phyloP scores from a whole-genome alignment of 2,329 filamentous ascomycete genomes.

The Plenodomus biglobosus region DNA sequence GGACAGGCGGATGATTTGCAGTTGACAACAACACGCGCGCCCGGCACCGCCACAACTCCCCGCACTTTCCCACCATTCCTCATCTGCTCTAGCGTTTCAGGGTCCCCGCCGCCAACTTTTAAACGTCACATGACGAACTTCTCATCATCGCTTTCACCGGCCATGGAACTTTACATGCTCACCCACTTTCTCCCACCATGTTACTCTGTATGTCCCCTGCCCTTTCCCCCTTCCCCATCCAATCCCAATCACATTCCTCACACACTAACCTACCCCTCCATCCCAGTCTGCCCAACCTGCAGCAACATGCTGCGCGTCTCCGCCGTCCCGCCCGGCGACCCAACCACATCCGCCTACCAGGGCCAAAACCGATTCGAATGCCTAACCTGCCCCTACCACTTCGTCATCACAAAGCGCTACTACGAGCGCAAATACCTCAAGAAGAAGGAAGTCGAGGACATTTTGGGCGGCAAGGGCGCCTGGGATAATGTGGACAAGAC shows the following conservation, averaged over 20 bases:
- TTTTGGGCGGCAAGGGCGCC: conserved; percentile 82
- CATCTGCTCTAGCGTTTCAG: conserved; percentile 18
- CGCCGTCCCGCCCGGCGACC: conserved; percentile 44
- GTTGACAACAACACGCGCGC: background rate
- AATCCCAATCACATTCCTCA: background rate
- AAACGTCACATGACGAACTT: conserved; percentile 1
- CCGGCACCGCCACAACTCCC: conserved; percentile 15
- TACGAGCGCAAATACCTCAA: conserved; percentile 80
- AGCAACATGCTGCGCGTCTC: conserved; percentile 81
- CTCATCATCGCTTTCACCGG: too few relatives aligned
- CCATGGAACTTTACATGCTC: background rate
- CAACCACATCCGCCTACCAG: conserved; percentile 40
- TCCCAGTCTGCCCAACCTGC: conserved; percentile 74
- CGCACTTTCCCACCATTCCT: conserved; percentile 34
- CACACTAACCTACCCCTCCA: conserved; percentile 1
- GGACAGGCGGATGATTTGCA: background rate
- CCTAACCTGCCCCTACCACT: conserved; percentile 92
- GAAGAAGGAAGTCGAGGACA: conserved; percentile 83
- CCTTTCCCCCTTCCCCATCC: background rate
- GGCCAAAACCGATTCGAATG: conserved; percentile 84
- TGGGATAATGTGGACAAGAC: conserved; percentile 93
- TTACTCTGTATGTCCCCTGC: conserved; percentile 60
- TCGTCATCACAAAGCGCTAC: conserved; percentile 74
- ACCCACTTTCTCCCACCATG: conserved; percentile 49
- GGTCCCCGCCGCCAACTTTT: conserved; percentile 35